Evolutionary conservation across 1,284 basidiomycete genomes (phyloP), one percentile per base, ranked within the genome.

Genomic region (Dichomitus squalens): DNA sequence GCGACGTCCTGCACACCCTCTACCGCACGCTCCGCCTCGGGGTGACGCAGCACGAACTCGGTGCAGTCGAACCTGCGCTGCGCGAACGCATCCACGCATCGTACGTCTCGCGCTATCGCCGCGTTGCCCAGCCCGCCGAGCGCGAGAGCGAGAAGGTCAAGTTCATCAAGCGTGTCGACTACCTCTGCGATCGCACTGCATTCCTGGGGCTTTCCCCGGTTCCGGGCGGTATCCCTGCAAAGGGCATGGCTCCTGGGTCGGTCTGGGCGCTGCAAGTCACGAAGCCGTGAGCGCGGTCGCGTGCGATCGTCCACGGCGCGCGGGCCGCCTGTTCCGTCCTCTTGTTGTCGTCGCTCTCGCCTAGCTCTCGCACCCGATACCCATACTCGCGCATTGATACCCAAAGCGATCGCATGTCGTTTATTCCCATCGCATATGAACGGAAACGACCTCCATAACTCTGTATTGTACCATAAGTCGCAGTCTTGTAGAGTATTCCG

Each of bases 111-210:
- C 64, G 66, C 36, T 61, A 57, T 40, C 52, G 43, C 41, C 48
- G 53, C 57, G 46, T 65, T 47, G 35, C 48, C 14, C 49, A 54
- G 58, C 35, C 53, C 9, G 46, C 35, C n/a, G 39, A 48, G 44
- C 60, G 63, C 40, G 56, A 36, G 23, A 34, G 18, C 35, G 67
- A 68, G 64, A 60, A 53, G 53, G 52, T 35, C 7, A 66, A 67
- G 59, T 51, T 49, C 41, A 46, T 67, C 48, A 65, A 65, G 59
- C 66, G 67, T 46, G 63, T 68, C 55, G 67, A 68, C 64, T 68
- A 66, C 51, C 60, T 68, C 20, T 51, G 61, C 60, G 55, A 62
- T 9, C 36, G 52, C 52, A 55, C 52, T 25, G 41, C 56, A 20
- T 68, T 68, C 60, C 48, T 52, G 33, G 66, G 66, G 8, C 61